These are phyloP conservation scores for Leishmania arabica DNA, from an alignment of 208 protist species.

Conservation along the genomic window DNA sequence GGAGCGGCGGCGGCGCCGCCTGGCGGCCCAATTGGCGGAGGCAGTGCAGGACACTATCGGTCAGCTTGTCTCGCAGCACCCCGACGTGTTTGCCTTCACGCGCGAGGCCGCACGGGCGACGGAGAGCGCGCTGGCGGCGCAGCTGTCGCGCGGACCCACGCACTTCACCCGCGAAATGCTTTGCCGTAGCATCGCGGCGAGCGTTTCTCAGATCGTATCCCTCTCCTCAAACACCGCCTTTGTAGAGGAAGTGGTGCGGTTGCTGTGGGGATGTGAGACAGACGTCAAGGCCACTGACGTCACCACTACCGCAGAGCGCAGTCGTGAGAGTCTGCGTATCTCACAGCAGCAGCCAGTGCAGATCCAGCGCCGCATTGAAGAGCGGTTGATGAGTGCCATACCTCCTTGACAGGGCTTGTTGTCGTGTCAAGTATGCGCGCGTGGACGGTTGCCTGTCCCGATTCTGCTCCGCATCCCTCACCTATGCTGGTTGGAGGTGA, in stretches of 20 bases:
- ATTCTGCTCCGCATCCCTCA: not conserved
- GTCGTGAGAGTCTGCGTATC: not conserved
- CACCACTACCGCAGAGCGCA: not conserved
- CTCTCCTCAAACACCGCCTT: slow-evolving; percentile 52
- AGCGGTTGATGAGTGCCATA: slow-evolving; percentile 4
- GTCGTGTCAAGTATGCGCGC: not conserved
- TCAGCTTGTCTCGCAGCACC: slow-evolving; percentile 45
- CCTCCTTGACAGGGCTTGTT: not conserved
- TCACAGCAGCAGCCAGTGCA: not conserved
- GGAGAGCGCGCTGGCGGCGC: not conserved
- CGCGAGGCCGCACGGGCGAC: not conserved
- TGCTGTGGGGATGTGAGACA: slow-evolving; percentile 33
- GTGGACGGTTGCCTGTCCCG: not conserved
- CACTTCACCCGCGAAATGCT: slow-evolving; percentile 22
- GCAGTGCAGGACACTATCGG: slow-evolving; percentile 40
- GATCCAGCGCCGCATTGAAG: slow-evolving; percentile 24
- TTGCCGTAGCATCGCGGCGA: slow-evolving; percentile 65
- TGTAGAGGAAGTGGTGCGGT: slow-evolving; percentile 51
- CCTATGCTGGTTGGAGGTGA: not conserved
- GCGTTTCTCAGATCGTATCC: slow-evolving; percentile 54
- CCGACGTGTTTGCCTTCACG: slow-evolving; percentile 45
- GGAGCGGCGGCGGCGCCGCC: not conserved
- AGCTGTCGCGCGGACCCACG: not conserved
- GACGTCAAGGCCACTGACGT: not conserved
- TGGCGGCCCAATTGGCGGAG: slow-evolving; percentile 35